Evolutionary conservation across 2,329 filamentous ascomycete species (phyloP), one percentile per base, ranked within the genome.

Genomic region (Penicillium sp.): DNA sequence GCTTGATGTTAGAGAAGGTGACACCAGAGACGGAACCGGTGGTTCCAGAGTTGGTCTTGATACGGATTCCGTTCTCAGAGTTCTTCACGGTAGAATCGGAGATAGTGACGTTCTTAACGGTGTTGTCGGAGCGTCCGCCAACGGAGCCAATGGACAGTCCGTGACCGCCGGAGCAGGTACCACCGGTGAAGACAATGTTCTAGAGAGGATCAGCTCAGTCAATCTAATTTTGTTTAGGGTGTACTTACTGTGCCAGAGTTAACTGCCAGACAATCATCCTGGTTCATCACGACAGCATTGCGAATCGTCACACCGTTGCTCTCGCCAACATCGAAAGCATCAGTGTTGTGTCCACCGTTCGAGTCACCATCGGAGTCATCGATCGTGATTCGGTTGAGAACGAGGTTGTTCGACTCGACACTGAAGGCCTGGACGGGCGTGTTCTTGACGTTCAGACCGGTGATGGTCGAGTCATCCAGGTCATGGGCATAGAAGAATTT

Each of bases 201-300:
- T 69, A 21, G 2, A 37, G 3, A 1, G 13, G 39, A 10, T 58
- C 31, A 56, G 46, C 11, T 47, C 13, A 16, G 10, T 27, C 16
- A 7, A 22, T 9, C 11, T 2, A n/a, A 27, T 33, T 31, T 52
- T 8, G 1, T 35, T 9, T 3, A 9, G 35, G 35, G 5, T 10
- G 7, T 21, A 59, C 65, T 62, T 65, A 74, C 69, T 22, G 74
- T 79, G 55, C 83, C 83, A 2, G 81, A 84, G 74, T 85, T 86
- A 63, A 86, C 74, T 33, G 83, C 84, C 13, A 86, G 71, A 65
- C 83, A 86, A 65, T 86, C 84, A 59, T 86, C 83, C 71, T 86
- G 84, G 73, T 85, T 85, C 67, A 81, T 76, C 54, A 85, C 75
- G 52, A 72, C 77, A 24, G 81, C 81, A 42, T 79, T 78, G 51